Base-by-base conservation (phyloP, 2,329 filamentous ascomycete species). In the Venturia pyrina region DNA sequence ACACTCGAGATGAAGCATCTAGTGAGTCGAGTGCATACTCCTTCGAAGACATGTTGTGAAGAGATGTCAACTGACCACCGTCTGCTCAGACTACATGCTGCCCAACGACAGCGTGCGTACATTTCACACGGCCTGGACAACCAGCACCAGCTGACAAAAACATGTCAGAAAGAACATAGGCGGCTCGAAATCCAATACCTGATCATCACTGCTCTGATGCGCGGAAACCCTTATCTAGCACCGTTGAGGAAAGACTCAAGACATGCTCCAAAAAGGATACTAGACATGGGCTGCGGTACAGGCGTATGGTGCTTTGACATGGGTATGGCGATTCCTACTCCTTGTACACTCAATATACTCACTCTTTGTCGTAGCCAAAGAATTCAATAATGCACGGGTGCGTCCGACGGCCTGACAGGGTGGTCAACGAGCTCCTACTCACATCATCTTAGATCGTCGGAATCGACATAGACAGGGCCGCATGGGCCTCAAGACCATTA, bases 251-350 rank as follows among this genome's bases (percentile, higher is more conserved):
- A 19, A 28, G 21, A 53, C 21, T 6, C 48, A 5, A 28, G 21
- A 53, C 48, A 17, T 53, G 67, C 73, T n/a, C 76, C 77, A 5
- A 71, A 70, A 46, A 73, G 70, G 59, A 74, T 78, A 62, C 68
- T 78, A 28, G 77, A 79, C 68, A 76, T 79, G 66, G 77, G 77
- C 46, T 78, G 76, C 10, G 77, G 77, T 34, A 78, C 76, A 4
- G 77, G 77, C 5, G 74, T 72, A 66, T 79, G 77, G 77, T 76
- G 75, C 19, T 72, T 75, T 56, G 74, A 78, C 62, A 77, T 79
- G 71, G 77, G 76, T 78, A 71, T 7, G 74, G 32, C 37, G 17
- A n/a, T 19, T 40, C 56, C 43, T 15, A 41, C 7, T 40, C 19
- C 24, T 15, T n/a, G 2, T n/a, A 13, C 7, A 15, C 21, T 34